phyloP scores from a whole-genome alignment of 306 rosid species.

The Trichosanthes cucumerina region DNA sequence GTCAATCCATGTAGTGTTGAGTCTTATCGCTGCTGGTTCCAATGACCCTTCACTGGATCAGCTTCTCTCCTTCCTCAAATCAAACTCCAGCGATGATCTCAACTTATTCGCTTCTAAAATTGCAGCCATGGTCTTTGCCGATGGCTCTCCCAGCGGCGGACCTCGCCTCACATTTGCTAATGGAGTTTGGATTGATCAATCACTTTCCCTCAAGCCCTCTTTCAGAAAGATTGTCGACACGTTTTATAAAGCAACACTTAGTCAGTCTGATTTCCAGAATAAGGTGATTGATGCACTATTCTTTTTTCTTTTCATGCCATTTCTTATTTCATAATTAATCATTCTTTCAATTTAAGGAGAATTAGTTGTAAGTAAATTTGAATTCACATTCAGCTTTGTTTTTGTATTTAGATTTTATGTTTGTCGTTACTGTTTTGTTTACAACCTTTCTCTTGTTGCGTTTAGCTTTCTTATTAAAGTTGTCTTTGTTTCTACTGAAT shows the following conservation, averaged over 20 bases:
- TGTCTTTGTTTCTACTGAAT: no score
- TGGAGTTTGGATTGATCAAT: conserved; percentile 57
- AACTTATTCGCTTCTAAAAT: conserved; percentile 52
- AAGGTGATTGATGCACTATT: conserved; percentile 31
- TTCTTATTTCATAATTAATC: no score
- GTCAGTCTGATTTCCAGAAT: conserved; percentile 47
- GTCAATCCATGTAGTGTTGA: conserved; percentile 54
- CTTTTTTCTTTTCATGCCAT: no score
- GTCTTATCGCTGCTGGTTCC: conserved; percentile 63
- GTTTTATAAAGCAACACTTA: conserved; percentile 38
- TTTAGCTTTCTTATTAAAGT: no score
- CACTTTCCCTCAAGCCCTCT: conserved; percentile 44
- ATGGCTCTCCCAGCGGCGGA: conserved; percentile 52
- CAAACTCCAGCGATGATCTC: conserved; percentile 38
- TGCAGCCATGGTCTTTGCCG: conserved; percentile 39
- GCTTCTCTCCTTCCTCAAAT: conserved; percentile 64
- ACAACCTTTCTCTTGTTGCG: no score
- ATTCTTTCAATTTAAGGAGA: no score
- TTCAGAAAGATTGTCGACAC: conserved; percentile 47
- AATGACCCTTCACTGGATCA: conserved; percentile 51
- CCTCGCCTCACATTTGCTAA: conserved; percentile 52
- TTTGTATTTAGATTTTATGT: no score
- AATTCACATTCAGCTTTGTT: no score
- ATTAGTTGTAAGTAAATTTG: no score
- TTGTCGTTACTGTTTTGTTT: no score